Evolutionary conservation across 768 basidiomycete species (phyloP).

Genomic region (Daedalea quercina): DNA sequence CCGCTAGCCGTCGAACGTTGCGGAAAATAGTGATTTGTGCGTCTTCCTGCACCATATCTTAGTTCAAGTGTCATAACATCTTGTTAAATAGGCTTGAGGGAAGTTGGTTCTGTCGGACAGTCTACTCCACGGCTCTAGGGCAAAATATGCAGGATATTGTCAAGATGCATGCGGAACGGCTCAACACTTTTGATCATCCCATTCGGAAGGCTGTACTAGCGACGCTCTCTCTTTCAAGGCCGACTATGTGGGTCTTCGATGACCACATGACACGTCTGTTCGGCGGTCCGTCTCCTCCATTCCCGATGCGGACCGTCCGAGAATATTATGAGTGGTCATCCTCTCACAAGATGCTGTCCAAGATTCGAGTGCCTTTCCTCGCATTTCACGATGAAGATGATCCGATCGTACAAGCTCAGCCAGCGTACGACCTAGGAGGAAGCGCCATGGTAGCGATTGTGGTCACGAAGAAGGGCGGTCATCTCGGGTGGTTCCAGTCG

Average conservation of each 20-base stretch:
- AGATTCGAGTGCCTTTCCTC: slow-evolving; percentile 67
- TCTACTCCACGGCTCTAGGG: slow-evolving; percentile 80
- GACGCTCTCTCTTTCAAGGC: slow-evolving; percentile 41
- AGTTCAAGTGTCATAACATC: no score
- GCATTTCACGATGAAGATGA: slow-evolving; percentile 76
- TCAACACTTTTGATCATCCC: slow-evolving; percentile 44
- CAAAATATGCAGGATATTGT: slow-evolving; percentile 59
- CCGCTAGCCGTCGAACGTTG: slow-evolving; percentile 1
- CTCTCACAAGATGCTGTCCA: slow-evolving; percentile 50
- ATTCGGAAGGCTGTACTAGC: slow-evolving; percentile 41
- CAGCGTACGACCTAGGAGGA: slow-evolving; percentile 42
- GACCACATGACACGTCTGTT: slow-evolving; percentile 57
- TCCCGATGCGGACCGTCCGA: slow-evolving; percentile 36
- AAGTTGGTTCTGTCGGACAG: slow-evolving; percentile 47
- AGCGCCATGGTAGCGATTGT: slow-evolving; percentile 53
- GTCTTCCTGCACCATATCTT: no score
- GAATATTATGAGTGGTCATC: slow-evolving; percentile 50
- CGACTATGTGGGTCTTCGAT: slow-evolving; percentile 56
- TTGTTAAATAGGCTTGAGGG: slow-evolving; percentile 39
- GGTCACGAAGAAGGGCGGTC: slow-evolving; percentile 63
- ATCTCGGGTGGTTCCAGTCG: slow-evolving; percentile 77
- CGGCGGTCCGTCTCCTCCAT: slow-evolving; percentile 49
- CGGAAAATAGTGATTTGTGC: neutral
- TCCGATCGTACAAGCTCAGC: slow-evolving; percentile 62
- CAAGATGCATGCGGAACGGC: slow-evolving; percentile 38